Evolutionary conservation across 768 basidiomycete genomes (phyloP).

Genomic region (Trametes maxima): DNA sequence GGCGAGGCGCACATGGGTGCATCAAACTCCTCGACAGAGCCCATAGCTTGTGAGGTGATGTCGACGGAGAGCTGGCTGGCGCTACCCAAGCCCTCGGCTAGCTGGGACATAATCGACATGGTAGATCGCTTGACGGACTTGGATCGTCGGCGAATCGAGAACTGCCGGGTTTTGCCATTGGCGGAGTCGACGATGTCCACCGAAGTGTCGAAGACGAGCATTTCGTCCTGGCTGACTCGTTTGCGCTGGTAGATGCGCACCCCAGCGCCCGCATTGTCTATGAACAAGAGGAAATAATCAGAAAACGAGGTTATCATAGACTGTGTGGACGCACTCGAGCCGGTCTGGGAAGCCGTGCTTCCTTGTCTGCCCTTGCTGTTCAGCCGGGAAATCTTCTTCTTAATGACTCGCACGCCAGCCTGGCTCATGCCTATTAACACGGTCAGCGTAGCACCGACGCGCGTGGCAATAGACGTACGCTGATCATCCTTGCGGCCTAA

Average conservation of each 20-base stretch:
- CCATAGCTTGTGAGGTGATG: neutral
- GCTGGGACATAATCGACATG: slow-evolving; percentile 7
- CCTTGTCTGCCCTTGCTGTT: neutral
- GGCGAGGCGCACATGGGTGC: slow-evolving; percentile 24
- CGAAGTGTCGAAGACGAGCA: slow-evolving; percentile 10
- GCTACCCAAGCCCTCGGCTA: slow-evolving; percentile 1
- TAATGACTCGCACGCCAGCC: slow-evolving; percentile 9
- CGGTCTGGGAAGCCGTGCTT: neutral
- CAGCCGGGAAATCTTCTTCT: neutral
- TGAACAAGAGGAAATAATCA: neutral
- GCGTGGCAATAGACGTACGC: neutral
- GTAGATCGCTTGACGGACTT: slow-evolving; percentile 3
- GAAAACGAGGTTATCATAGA: neutral
- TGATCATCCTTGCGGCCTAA: slow-evolving; percentile 3
- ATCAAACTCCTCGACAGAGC: neutral
- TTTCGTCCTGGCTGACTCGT: slow-evolving; percentile 13
- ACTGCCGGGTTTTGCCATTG: slow-evolving; percentile 10
- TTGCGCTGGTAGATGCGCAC: slow-evolving; percentile 21
- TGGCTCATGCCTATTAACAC: slow-evolving; percentile 9
- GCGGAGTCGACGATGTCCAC: slow-evolving; percentile 8
- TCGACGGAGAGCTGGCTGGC: neutral
- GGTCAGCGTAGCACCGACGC: neutral
- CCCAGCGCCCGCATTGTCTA: slow-evolving; percentile 10
- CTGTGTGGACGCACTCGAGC: neutral
- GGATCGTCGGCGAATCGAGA: slow-evolving; percentile 6